Base-by-base conservation (phyloP, 2,329 filamentous ascomycete species). In the Pyrenophora graminea region DNA sequence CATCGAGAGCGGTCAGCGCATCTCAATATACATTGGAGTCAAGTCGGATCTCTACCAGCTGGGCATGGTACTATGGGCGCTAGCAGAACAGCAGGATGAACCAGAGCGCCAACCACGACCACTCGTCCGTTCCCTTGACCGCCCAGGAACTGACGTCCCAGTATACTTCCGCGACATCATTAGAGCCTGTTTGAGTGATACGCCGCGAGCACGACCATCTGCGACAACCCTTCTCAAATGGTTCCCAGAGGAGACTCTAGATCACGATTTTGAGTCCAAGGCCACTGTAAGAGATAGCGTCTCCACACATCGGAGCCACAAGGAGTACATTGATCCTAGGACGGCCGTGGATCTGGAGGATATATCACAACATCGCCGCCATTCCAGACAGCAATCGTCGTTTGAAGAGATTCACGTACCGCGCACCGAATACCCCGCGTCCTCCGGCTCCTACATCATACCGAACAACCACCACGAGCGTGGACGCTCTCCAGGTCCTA, bases 21-120 rank as follows among this genome's bases (percentile, higher is more conserved):
- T 99, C 45, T 89, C 90, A 39, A 96, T 97, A 87, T 97, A 96
- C 68, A 97, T 99, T 69, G 93, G 94, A 10, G 91, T 97, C 69
- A 99, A 99, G 75, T 96, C 93, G 0, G 94, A 99, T 74, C 79
- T 99, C 1, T 99, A 89, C 67, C 94, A 99, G 74, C 82, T 97
- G 4, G 94, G 94, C 4, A 99, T 99, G 94, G 91, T 96, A 2
- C 77, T 99, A 2, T 99, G 93, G 91, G 91, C 90, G 18, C 77
- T 99, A 39, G 93, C 91, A 1, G 88, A 88, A 67, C 84, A 93
- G 60, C 85, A 92, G 48, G 93, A 97, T 65, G 93, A 97, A 66
- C 94, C 94, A 1, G 94, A 97, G 70, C 81, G 84, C 17, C 86
- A 89, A 53, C 82, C 82, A 36, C 83, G 90, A 17, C 92, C 92